phyloP scores from a whole-genome alignment of 352 stramenopile genomes.

The Globisporangium splendens region DNA sequence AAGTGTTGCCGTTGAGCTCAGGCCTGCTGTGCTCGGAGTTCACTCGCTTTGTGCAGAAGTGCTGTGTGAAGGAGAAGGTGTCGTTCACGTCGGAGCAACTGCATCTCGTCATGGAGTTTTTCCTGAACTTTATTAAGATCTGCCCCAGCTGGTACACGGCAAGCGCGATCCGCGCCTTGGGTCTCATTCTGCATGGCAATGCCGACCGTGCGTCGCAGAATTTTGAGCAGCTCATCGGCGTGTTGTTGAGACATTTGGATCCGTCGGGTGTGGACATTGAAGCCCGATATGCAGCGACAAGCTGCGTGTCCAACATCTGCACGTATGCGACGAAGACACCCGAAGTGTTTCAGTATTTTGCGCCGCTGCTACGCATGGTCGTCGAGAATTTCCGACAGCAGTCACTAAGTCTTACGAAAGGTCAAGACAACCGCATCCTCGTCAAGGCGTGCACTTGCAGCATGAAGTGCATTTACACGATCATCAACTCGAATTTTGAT shows the following conservation, averaged over 20 bases:
- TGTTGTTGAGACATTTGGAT: constrained; percentile 72
- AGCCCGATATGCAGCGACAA: constrained; percentile 82
- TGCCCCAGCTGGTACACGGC: constrained; percentile 77
- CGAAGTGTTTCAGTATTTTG: constrained; percentile 66
- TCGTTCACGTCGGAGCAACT: constrained; percentile 56
- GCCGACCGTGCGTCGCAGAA: constrained; percentile 57
- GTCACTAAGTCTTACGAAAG: constrained; percentile 52
- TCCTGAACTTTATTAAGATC: constrained; percentile 70
- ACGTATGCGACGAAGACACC: constrained; percentile 63
- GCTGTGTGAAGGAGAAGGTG: constrained; percentile 70
- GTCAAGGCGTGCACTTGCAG: constrained; percentile 83
- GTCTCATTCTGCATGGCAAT: constrained; percentile 75
- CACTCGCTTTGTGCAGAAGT: constrained; percentile 75
- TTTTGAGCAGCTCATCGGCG: constrained; percentile 65
- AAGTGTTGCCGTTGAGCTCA: constrained; percentile 63
- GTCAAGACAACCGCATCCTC: constrained; percentile 70
- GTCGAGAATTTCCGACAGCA: constrained; percentile 87
- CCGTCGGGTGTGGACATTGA: constrained; percentile 79
- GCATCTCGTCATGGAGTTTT: constrained; percentile 61
- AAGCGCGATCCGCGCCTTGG: constrained; percentile 64
- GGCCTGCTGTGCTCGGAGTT: constrained; percentile 77
- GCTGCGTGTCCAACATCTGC: constrained; percentile 79
- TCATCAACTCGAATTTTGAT: constrained; percentile 68
- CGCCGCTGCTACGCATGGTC: constrained; percentile 72
- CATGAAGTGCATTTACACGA: constrained; percentile 86